Evolutionary conservation across 140 eudicot species (phyloP).

Genomic region (Oenanthe javanica): DNA sequence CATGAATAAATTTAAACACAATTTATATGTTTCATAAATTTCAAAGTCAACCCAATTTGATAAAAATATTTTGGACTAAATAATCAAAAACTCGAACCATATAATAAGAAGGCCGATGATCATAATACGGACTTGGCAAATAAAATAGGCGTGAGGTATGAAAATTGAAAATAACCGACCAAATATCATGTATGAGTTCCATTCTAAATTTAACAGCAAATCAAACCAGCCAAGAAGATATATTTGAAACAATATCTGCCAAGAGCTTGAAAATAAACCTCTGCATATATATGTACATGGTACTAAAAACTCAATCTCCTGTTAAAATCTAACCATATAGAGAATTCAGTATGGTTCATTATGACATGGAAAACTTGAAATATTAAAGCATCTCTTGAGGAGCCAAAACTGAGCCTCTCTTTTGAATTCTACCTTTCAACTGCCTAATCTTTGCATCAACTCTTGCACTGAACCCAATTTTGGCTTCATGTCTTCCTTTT

Average conservation of each 20-base stretch:
- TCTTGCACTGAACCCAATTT: slow-evolving; percentile 62
- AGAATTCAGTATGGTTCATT: background rate
- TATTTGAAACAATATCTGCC: background rate
- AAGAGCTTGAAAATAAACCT: background rate
- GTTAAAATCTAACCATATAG: background rate
- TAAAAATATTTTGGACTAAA: no score
- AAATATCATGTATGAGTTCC: no score
- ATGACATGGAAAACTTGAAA: background rate
- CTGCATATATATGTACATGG: background rate
- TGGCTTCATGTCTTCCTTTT: slow-evolving; percentile 54
- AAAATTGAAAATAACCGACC: no score
- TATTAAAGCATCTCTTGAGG: background rate
- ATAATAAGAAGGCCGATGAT: no score
- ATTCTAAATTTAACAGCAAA: no score
- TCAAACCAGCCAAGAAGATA: no score
- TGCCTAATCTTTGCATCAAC: slow-evolving; percentile 69
- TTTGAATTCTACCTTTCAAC: slow-evolving; percentile 43
- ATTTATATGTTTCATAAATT: no score
- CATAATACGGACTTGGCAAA: no score
- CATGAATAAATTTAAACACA: no score
- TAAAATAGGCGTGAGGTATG: no score
- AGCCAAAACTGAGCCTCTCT: slow-evolving; percentile 21
- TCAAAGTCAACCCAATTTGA: no score
- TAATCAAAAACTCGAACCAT: no score
- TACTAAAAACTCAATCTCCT: slow-evolving; percentile 2